A percentile compares a stretch with the other conserved stretches of the same genome.
Conservation (phyloP, 1,139 yeast species). For the Pichia sp. region DNA sequence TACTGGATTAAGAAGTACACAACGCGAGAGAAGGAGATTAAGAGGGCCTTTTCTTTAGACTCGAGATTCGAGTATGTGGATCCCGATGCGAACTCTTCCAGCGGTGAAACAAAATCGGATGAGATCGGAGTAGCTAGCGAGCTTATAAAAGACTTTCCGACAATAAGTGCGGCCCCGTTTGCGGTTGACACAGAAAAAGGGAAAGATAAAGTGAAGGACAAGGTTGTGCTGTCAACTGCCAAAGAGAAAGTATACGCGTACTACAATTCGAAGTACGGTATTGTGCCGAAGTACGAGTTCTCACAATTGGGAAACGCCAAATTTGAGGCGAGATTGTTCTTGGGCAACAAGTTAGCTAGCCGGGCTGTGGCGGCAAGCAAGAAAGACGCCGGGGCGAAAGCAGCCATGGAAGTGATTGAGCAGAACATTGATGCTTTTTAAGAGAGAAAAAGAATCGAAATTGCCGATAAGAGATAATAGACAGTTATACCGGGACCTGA, state of each 20-base stretch:
- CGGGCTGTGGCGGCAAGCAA: constrained; percentile 16
- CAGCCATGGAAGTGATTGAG: constrained; percentile 16
- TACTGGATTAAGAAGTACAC: constrained; percentile 15
- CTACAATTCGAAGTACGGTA: constrained; percentile 10
- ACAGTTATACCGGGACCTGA: too few species aligned
- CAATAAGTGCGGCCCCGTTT: too few species aligned
- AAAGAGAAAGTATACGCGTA: constrained; percentile 15
- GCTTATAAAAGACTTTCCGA: neutral
- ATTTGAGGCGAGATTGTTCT: constrained; percentile 13
- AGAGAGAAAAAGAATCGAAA: neutral
- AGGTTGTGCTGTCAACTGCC: constrained; percentile 5
- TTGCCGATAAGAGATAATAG: too few species aligned
- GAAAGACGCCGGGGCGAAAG: constrained; percentile 19
- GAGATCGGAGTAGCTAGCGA: neutral
- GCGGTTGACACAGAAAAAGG: too few species aligned
- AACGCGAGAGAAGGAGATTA: neutral
- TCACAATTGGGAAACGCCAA: constrained; percentile 1
- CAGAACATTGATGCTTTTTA: neutral
- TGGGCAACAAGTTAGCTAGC: constrained; percentile 1
- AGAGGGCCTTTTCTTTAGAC: neutral
- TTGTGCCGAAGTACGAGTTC: constrained; percentile 11
- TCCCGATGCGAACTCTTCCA: neutral
- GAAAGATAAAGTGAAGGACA: neutral
- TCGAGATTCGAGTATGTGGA: neutral
- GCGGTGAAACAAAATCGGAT: neutral